These are phyloP conservation scores for Penicillium capsulatum DNA, from an alignment of 2,329 filamentous ascomycete species.

Conservation along the genomic window DNA sequence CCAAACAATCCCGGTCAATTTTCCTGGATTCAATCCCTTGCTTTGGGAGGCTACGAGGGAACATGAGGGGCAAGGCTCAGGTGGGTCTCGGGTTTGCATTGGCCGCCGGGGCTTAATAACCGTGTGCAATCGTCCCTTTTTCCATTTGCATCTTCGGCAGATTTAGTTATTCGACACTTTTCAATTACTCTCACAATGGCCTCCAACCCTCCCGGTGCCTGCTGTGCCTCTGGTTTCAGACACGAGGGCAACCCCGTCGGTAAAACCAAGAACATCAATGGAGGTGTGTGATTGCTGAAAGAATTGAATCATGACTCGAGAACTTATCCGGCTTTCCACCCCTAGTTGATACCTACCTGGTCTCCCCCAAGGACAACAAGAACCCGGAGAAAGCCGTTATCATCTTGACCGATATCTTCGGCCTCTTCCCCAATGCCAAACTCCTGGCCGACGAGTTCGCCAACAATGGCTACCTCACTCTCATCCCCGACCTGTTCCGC, in stretches of 20 bases:
- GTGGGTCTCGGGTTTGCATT: too few relatives aligned
- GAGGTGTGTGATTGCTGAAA: constrained; percentile 37
- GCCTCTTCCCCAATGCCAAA: constrained; percentile 57
- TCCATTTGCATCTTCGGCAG: too few relatives aligned
- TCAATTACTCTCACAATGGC: constrained; percentile 43
- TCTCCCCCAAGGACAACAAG: constrained; percentile 50
- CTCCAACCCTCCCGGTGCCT: constrained; percentile 48
- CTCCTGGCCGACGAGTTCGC: constrained; percentile 72
- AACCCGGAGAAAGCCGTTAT: constrained; percentile 53
- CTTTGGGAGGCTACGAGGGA: too few relatives aligned
- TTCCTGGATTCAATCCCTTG: too few relatives aligned
- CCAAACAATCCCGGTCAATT: too few relatives aligned
- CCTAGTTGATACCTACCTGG: constrained; percentile 54
- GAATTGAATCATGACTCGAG: neutral
- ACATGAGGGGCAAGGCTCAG: too few relatives aligned
- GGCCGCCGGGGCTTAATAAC: too few relatives aligned
- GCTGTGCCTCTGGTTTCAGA: constrained; percentile 49
- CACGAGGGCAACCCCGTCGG: constrained; percentile 50
- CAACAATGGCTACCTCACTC: constrained; percentile 64
- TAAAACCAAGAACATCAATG: constrained; percentile 46
- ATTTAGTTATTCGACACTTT: too few relatives aligned
- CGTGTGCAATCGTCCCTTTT: too few relatives aligned
- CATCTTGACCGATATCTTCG: constrained; percentile 57
- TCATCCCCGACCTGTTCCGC: constrained; percentile 68
- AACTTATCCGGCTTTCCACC: constrained; percentile 1